Conservation (phyloP, 306 rosid genomes). For the Acmispon strigosus region DNA sequence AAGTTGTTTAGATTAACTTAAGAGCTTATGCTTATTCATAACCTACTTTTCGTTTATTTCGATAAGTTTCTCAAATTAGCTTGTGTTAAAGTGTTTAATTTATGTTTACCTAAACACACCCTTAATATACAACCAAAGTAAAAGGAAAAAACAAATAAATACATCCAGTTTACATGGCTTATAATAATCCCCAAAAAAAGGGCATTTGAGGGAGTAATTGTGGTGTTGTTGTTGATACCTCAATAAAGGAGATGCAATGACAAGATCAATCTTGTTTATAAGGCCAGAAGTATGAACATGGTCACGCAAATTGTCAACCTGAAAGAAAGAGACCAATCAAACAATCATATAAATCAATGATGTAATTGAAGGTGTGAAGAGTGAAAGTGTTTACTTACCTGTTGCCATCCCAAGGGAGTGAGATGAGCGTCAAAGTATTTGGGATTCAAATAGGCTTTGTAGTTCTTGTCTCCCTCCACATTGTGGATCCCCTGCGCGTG, state of each 20-base stretch:
- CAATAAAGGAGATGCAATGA: slow-evolving; percentile 35
- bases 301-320: slow-evolving; percentile 39
- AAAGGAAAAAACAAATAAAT: neutral
- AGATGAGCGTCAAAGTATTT: slow-evolving; percentile 76
- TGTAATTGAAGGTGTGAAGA: neutral
- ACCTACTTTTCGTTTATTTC: too few species aligned
- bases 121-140: neutral
- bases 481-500: slow-evolving; percentile 97
- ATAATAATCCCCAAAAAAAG: too few species aligned
- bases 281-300: slow-evolving; percentile 35
- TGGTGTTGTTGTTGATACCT: neutral
- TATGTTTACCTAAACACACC: too few species aligned
- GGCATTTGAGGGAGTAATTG: too few species aligned
- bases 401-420: slow-evolving; percentile 82
- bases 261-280: slow-evolving; percentile 30
- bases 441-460: slow-evolving; percentile 47
- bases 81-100: too few species aligned
- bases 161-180: too few species aligned
- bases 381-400: slow-evolving; percentile 36
- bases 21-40: too few species aligned
- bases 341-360: neutral
- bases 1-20: too few species aligned
- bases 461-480: slow-evolving; percentile 81
- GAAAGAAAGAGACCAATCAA: neutral
- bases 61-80: too few species aligned